A percentile compares a stretch with the other conserved stretches of the same genome.
Evolutionary conservation across 2,329 filamentous ascomycete genomes (phyloP).

Genomic region (Talaromyces sp.): DNA sequence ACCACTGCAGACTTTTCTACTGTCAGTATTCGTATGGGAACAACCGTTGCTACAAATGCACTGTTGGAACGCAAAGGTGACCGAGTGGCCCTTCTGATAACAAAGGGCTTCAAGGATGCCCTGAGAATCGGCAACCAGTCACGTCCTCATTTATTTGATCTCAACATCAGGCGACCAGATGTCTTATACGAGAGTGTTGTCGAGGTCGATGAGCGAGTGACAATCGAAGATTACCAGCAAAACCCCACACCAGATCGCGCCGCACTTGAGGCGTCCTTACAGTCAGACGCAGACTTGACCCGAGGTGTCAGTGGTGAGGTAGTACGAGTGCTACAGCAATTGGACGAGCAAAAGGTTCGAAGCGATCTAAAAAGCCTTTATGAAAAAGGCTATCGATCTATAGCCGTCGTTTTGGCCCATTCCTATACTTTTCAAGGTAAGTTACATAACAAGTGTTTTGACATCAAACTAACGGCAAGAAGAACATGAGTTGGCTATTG

Average conservation of each 20-base stretch:
- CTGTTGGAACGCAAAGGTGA: conserved; percentile 80
- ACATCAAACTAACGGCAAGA: not conserved
- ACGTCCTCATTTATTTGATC: conserved; percentile 76
- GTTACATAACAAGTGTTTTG: not conserved
- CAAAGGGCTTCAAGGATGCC: conserved; percentile 76
- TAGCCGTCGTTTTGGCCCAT: conserved; percentile 59
- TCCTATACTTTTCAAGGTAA: conserved; percentile 68
- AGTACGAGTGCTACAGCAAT: conserved; percentile 59
- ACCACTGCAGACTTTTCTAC: conserved; percentile 9
- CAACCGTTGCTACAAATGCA: conserved; percentile 84
- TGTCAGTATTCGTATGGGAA: conserved; percentile 67
- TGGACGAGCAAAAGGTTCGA: conserved; percentile 46
- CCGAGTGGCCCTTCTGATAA: conserved; percentile 74
- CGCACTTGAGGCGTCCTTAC: conserved; percentile 10
- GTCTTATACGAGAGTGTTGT: conserved; percentile 17
- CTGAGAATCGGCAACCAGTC: conserved; percentile 83
- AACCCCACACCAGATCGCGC: conserved; percentile 17
- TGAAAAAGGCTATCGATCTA: conserved; percentile 26
- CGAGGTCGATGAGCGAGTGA: conserved; percentile 41
- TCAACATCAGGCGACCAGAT: conserved; percentile 75
- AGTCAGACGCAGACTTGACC: conserved; percentile 12
- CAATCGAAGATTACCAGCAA: conserved; percentile 25
- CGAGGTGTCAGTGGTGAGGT: conserved; percentile 56
- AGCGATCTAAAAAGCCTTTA: conserved; percentile 51
- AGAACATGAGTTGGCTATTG: conserved; percentile 69